Base-by-base conservation (phyloP, 495 filamentous ascomycete species). In the Evansstolkia leycettana region DNA sequence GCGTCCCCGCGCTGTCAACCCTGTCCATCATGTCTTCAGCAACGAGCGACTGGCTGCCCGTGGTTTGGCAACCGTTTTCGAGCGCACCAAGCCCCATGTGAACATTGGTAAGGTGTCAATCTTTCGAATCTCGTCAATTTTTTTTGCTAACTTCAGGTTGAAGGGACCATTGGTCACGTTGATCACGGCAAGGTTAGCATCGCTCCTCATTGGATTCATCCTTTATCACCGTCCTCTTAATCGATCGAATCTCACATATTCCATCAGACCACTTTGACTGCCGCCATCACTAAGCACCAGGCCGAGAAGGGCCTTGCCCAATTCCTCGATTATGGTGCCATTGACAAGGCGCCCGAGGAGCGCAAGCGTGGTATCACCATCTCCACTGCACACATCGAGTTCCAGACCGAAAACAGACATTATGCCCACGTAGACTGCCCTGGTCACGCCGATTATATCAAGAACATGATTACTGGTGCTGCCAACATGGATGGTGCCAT, bases 401-500 rank as follows among this genome's bases (percentile, higher is more conserved):
- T 95, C 65, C 69, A 80, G 51, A 96, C 90, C 55, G 82, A 93
- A 4, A 58, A 57, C 47, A 77, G 92, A 45, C 90, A 98, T 68
- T 98, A 98, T 68, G 87, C 90, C 50, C 90, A 98, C 75, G 90
- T 98, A 68, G 90, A 98, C 75, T 98, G 90, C 62, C 90, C 90
- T 36, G 90, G 90, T 62, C 90, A 98, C 77, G 90, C 90, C 56
- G 90, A 98, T 85, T 98, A 96, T 72, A 95, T 98, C 67, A 98
- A 98, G 78, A 98, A 98, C 76, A 95, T 95, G 88, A 95, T 95
- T 61, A 94, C 88, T 46, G 88, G 88, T 72, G 83, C 88, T 40
- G 85, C 89, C 43, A 85, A 78, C 71, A 95, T 95, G 88, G 88
- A 95, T 49, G 88, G 90, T 55, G 89, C 90, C 45, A 84, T 98